A percentile compares a stretch with the other conserved stretches of the same genome.
phyloP scores from a whole-genome alignment of 768 basidiomycete genomes.

The Tulasnella sp. region DNA sequence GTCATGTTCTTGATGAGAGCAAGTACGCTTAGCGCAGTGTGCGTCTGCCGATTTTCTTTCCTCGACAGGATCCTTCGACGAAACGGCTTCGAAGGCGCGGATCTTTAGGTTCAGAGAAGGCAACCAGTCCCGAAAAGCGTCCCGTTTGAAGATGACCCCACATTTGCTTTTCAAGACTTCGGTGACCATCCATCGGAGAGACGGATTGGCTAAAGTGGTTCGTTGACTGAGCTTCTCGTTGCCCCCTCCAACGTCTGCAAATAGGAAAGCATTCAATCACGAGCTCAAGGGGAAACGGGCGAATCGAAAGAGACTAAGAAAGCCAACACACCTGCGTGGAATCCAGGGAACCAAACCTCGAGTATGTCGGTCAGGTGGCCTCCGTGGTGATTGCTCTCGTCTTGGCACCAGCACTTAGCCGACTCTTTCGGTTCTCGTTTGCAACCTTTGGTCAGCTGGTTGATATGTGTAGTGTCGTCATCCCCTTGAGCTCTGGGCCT shows the following conservation, averaged over 20 bases:
- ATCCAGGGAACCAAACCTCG: constrained; percentile 75
- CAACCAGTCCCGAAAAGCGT: neutral
- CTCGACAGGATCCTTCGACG: neutral
- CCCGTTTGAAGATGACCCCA: neutral
- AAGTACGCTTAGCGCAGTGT: no score
- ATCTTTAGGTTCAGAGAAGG: neutral
- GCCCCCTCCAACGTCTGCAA: constrained; percentile 18
- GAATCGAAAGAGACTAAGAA: constrained; percentile 19
- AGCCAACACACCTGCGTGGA: constrained; percentile 54
- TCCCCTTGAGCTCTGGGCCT: constrained; percentile 23
- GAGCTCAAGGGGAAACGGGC: neutral
- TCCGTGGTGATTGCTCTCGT: neutral
- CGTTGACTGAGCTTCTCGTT: constrained; percentile 7
- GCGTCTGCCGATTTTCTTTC: neutral
- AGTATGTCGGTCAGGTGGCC: constrained; percentile 45
- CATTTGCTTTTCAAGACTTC: neutral
- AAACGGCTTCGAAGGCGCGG: neutral
- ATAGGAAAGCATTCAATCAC: neutral
- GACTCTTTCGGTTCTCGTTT: neutral
- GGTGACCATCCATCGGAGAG: constrained; percentile 19
- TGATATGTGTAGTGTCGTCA: constrained; percentile 20
- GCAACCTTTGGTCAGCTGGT: neutral
- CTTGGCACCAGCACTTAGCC: neutral
- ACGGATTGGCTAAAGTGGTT: constrained; percentile 8
- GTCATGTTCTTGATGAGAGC: no score